These are phyloP conservation scores for Camelina sativa DNA, from an alignment of 345 rosid genomes.

Conservation along the genomic window DNA sequence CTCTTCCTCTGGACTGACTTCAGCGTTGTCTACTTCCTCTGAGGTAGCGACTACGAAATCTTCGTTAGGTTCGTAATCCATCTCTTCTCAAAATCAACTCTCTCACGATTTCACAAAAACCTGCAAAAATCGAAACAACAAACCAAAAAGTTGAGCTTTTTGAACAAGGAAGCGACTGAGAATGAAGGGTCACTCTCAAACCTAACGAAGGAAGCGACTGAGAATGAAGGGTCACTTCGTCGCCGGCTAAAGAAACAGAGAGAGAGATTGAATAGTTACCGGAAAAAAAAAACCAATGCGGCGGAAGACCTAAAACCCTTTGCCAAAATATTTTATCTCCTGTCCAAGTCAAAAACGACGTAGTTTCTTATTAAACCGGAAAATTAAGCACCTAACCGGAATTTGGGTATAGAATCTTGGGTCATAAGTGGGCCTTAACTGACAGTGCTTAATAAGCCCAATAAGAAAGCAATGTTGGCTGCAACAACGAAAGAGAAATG, in stretches of 20 bases:
- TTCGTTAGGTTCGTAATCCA: constrained; percentile 53
- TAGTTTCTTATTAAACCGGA: constrained; percentile 6
- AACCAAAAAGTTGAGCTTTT: not conserved
- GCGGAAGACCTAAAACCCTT: constrained; percentile 31
- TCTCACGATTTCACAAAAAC: constrained; percentile 1
- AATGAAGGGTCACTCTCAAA: not conserved
- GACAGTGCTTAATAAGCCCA: not conserved
- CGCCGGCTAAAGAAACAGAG: constrained; percentile 23
- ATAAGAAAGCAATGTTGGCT: not conserved
- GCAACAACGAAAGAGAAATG: not conserved
- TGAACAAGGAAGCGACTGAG: too few species aligned
- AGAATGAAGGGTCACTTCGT: constrained; percentile 14
- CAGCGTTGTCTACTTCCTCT: constrained; percentile 52
- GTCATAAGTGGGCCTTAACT: not conserved
- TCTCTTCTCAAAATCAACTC: constrained; percentile 25
- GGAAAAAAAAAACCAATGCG: constrained; percentile 21
- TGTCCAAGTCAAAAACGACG: not conserved
- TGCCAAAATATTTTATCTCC: not conserved
- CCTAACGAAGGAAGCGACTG: not conserved
- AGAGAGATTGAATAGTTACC: constrained; percentile 18
- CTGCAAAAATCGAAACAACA: not conserved
- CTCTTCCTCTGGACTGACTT: constrained; percentile 52
- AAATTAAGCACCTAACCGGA: not conserved
- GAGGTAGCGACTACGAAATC: constrained; percentile 50
- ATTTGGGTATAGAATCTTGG: not conserved